Percentiles rank a stretch among this genome's conserved stretches.
These are phyloP conservation scores for Fusarium haematococcum DNA, from an alignment of 2,329 filamentous ascomycete species.

Conservation along the genomic window DNA sequence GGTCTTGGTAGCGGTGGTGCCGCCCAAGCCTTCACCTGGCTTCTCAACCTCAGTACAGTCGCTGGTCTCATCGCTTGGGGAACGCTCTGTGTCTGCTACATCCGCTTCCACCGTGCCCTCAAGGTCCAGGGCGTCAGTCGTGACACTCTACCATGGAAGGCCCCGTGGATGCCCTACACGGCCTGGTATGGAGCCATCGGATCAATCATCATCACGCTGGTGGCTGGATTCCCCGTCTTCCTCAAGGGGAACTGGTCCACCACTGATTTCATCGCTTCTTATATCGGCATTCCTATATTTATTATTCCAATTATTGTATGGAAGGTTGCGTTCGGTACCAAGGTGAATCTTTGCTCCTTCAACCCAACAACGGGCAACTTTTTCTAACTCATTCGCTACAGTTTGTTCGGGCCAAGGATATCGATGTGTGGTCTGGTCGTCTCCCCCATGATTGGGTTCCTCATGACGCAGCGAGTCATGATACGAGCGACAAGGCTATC, in stretches of 20 bases:
- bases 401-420: constrained; percentile 57
- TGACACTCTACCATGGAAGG: constrained; percentile 63
- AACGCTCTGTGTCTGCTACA: constrained; percentile 67
- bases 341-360: constrained; percentile 4
- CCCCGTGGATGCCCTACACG: constrained; percentile 70
- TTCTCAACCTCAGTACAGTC: constrained; percentile 76
- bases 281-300: constrained; percentile 73
- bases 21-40: constrained; percentile 76
- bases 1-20: constrained; percentile 57
- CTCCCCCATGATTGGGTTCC: not conserved
- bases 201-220: constrained; percentile 72
- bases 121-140: constrained; percentile 67
- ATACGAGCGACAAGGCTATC: not conserved
- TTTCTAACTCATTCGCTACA: not conserved
- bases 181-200: constrained; percentile 70
- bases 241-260: constrained; percentile 73
- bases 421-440: constrained; percentile 59
- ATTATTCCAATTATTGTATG: constrained; percentile 70
- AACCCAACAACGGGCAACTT: fast-evolving
- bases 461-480: not conserved
- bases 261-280: constrained; percentile 72
- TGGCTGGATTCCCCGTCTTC: constrained; percentile 83
- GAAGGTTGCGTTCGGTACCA: constrained; percentile 56
- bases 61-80: constrained; percentile 72
- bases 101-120: constrained; percentile 63